Evolutionary conservation across 2,329 filamentous ascomycete genomes (phyloP), one percentile per base, ranked within the genome.

Genomic region (Xylaria sp.): DNA sequence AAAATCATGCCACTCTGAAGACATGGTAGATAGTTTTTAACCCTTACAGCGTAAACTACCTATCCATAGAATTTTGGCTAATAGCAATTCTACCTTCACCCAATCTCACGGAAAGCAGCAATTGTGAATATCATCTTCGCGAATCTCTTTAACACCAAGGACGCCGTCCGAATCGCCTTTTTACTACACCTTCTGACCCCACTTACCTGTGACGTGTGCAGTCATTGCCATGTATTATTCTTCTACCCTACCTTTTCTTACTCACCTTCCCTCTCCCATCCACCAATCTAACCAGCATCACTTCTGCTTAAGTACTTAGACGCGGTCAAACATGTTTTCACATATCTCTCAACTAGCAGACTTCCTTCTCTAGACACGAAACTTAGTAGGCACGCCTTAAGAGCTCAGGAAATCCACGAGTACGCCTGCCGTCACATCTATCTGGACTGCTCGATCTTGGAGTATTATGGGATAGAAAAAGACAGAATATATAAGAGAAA

Each of bases 391-490:
- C 5, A n/a, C n/a, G n/a, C n/a, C n/a, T n/a, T n/a, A n/a, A n/a
- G n/a, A n/a, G n/a, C n/a, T n/a, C n/a, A n/a, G n/a, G n/a, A n/a
- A n/a, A n/a, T n/a, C n/a, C n/a, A n/a, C n/a, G 75, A 76, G 73
- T 73, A 76, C 9, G n/a, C 57, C 23, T 65, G 64, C 43, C 75
- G 57, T 28, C 70, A 63, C 17, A 35, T 57, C 64, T 76, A 75
- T 40, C 69, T 70, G 4, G 38, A 63, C 47, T 74, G 72, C 33
- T 70, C 61, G 66, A 68, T 25, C 21, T 23, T 25, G n/a, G 3
- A 15, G 5, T 19, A 21, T 14, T 33, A 49, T 47, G 9, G 21
- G n/a, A 35, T 6, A 11, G 9, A 49, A 21, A 33, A n/a, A 35
- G 15, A 33, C n/a, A 35, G 5, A 14, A 25, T 3, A 28, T n/a